Conservation (phyloP, 2,329 filamentous ascomycete species). For the Ophiostoma himal-ulmi region DNA sequence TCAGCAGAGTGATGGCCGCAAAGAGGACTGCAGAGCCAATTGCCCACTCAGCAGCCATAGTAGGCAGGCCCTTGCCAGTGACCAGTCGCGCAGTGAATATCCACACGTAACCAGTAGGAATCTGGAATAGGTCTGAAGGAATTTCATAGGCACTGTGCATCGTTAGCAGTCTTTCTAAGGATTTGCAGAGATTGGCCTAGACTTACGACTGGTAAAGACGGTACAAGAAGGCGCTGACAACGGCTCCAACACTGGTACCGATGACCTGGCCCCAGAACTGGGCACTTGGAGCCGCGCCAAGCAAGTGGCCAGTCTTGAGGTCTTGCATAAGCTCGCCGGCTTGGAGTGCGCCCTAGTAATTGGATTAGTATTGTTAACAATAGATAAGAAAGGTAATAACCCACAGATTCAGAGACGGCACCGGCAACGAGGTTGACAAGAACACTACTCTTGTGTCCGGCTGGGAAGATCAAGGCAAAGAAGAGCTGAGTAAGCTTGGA, state of each 20-base stretch:
- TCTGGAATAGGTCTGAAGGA: constrained; percentile 83
- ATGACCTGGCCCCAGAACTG: constrained; percentile 97
- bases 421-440: constrained; percentile 92
- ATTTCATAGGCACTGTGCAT: constrained; percentile 68
- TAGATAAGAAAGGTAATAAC: constrained; percentile 11
- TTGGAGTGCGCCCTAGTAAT: constrained; percentile 68
- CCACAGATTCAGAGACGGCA: constrained; percentile 52
- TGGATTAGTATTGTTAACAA: constrained; percentile 53
- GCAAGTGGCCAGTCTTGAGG: constrained; percentile 87
- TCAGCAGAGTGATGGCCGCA: constrained; percentile 60
- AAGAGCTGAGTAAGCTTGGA: constrained; percentile 94
- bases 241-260: constrained; percentile 76
- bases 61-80: constrained; percentile 80
- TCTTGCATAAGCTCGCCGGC: constrained; percentile 97
- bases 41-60: constrained; percentile 77
- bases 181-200: background rate
- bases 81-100: constrained; percentile 92
- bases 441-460: constrained; percentile 75
- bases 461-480: constrained; percentile 83
- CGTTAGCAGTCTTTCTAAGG: background rate
- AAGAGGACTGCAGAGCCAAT: constrained; percentile 70
- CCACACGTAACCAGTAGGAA: constrained; percentile 94
- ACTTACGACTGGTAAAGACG: constrained; percentile 67
- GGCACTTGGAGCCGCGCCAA: constrained; percentile 86
- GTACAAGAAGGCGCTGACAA: constrained; percentile 83